phyloP scores from a whole-genome alignment of 2,329 filamentous ascomycete genomes.

The Helminthosporium solani region DNA sequence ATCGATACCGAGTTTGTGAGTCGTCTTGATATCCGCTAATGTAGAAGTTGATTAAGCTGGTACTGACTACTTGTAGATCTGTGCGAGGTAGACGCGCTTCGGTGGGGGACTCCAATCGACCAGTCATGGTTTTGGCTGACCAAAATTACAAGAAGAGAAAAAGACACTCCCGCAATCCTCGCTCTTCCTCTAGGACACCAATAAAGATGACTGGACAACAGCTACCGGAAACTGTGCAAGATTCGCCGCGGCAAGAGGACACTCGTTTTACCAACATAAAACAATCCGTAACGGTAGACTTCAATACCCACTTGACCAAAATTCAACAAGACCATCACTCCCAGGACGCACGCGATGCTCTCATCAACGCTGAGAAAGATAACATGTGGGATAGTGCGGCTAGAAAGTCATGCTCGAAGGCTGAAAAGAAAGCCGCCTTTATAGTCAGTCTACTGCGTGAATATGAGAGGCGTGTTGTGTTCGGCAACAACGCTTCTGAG shows the following conservation, averaged over 20 bases:
- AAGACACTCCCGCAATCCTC: conserved; percentile 24
- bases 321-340: no score
- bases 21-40: conserved; percentile 3
- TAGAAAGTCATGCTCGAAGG: conserved; percentile 19
- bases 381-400: conserved; percentile 42
- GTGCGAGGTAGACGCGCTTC: conserved; percentile 33
- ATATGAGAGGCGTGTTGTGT: conserved; percentile 44
- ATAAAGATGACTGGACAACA: conserved; percentile 10
- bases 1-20: conserved; percentile 29
- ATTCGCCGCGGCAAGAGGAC: no score
- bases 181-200: conserved; percentile 13
- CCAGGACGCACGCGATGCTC: conserved; percentile 21
- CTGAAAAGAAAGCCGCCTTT: conserved; percentile 32
- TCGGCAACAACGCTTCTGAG: conserved; percentile 47
- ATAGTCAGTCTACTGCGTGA: conserved; percentile 46
- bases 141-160: conserved; percentile 37
- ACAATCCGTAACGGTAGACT: no score
- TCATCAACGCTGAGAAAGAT: conserved; percentile 34
- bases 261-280: no score
- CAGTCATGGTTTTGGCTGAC: conserved; percentile 32
- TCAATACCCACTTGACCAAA: no score
- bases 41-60: neutral
- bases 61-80: conserved; percentile 19
- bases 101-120: conserved; percentile 23
- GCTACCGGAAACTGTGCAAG: no score